Evolutionary conservation across 2,329 filamentous ascomycete species (phyloP).

Genomic region (Monosporascus sp.): DNA sequence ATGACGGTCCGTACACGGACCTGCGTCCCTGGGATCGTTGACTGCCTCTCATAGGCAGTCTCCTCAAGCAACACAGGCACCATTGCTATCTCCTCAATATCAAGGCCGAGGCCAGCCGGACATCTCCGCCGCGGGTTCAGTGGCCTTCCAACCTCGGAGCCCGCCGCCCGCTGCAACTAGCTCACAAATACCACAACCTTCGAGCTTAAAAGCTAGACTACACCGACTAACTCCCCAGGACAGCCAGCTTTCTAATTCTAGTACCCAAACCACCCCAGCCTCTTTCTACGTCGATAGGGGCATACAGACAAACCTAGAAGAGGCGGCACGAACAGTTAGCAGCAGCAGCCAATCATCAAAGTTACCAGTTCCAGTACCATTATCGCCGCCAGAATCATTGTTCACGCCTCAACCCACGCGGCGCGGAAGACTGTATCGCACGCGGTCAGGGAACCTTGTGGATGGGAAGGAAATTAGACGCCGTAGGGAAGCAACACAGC

Average conservation of each 20-base stretch:
- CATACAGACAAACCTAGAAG: neutral
- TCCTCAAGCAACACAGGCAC: slow-evolving; percentile 10
- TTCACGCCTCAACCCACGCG: slow-evolving; percentile 1
- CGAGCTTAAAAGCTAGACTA: neutral
- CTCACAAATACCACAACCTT: neutral
- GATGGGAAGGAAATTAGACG: slow-evolving; percentile 17
- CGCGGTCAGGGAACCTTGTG: slow-evolving; percentile 21
- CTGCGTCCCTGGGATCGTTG: slow-evolving; percentile 37
- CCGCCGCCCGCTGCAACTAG: neutral
- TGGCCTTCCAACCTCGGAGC: neutral
- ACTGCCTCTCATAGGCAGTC: slow-evolving; percentile 18
- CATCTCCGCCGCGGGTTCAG: neutral
- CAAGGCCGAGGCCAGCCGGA: neutral
- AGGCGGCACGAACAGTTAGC: neutral
- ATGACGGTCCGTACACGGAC: slow-evolving; percentile 27
- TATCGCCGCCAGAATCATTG: neutral
- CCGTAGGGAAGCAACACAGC: slow-evolving; percentile 5
- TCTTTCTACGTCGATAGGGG: neutral
- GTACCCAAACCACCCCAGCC: slow-evolving; percentile 4
- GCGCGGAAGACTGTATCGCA: slow-evolving; percentile 18
- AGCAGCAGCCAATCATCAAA: neutral
- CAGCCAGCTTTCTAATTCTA: neutral
- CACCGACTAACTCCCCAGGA: neutral
- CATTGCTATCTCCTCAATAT: slow-evolving; percentile 7
- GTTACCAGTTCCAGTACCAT: neutral